Evolutionary conservation across 2,329 filamentous ascomycete species (phyloP), one percentile per base, ranked within the genome.

Genomic region (Mollisia scopiformis): DNA sequence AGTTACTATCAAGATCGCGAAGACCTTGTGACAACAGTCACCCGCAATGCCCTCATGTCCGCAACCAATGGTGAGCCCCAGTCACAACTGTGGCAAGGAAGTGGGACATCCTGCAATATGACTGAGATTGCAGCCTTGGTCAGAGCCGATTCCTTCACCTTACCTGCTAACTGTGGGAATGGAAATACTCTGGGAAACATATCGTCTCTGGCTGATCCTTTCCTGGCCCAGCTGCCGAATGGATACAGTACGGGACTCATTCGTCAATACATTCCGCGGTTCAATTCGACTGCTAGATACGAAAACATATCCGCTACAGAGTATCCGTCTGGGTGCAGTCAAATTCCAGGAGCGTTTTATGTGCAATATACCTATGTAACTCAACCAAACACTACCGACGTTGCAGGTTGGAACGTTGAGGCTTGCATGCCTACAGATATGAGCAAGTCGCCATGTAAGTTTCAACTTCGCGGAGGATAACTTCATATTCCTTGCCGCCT

Each of bases 351-450:
- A 10, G 59, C 64, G 5, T 71, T 73, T 10, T 27, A 28, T 13
- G 43, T 19, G 8, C 8, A 27, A 10, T 47, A 47, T 16, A 8
- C 23, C 3, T 14, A 47, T 14, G 10, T 35, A 70, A 59, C 28
- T 58, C 60, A 13, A 39, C 65, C 25, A 68, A 71, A 43, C 53
- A 54, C n/a, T 57, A 62, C 27, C 52, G 6, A 21, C 52, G 11
- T 19, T 19, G 23, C 23, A 33, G 55, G 0, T 27, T 73, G 66
- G 66, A 55, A 47, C 1, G 8, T 74, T 10, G 33, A 62, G 31
- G 70, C 64, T 7, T 75, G 73, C 49, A 73, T 75, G 72, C 69
- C 71, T 2, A 58, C 55, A 2, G 57, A 70, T 43, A n/a, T 62
- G 27, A 62, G 23, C 2, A 43, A 53, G 6, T 67, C 72, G 14